Percentiles rank a stretch among this genome's conserved stretches.
Evolutionary conservation across 192 early-diverging fungal species (phyloP).

Genomic region (Lobulomyces angularis): DNA sequence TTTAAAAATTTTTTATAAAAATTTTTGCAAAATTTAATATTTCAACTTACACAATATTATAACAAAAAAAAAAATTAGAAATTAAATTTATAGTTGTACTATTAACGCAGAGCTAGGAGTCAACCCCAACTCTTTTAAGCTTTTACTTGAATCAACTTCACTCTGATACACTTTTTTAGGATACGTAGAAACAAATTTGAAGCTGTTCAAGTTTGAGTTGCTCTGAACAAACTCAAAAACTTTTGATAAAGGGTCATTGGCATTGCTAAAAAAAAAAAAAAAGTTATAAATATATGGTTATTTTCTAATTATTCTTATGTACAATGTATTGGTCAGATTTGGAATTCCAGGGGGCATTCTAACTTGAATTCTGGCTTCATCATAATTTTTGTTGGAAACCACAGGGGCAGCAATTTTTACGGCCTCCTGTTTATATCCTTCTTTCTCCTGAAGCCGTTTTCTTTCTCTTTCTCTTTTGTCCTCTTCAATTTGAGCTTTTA

Average conservation of each 20-base stretch:
- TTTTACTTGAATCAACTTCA: constrained; percentile 39
- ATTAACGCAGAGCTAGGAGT: constrained; percentile 52
- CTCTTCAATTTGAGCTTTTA: constrained; percentile 65
- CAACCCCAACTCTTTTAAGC: constrained; percentile 56
- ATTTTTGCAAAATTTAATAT: too few species aligned
- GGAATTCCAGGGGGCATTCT: constrained; percentile 40
- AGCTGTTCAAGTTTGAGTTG: constrained; percentile 13
- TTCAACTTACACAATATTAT: too few species aligned
- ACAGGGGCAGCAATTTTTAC: constrained; percentile 11
- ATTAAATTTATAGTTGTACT: constrained; percentile 22
- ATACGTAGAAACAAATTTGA: constrained; percentile 60
- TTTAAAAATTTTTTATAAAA: too few species aligned
- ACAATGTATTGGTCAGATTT: neutral
- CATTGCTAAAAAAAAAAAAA: too few species aligned
- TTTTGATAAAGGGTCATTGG: constrained; percentile 37
- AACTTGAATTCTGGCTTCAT: constrained; percentile 63
- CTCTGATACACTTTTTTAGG: constrained; percentile 62
- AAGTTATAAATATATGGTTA: too few species aligned
- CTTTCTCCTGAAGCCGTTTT: constrained; percentile 23
- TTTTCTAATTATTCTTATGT: neutral
- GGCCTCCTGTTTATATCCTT: constrained; percentile 10
- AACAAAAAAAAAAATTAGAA: too few species aligned
- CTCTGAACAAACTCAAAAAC: constrained; percentile 52
- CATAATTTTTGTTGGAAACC: constrained; percentile 47
- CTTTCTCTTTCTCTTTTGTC: constrained; percentile 61